phyloP scores from a whole-genome alignment of 2,329 filamentous ascomycete species.

The Thelonectria olida region DNA sequence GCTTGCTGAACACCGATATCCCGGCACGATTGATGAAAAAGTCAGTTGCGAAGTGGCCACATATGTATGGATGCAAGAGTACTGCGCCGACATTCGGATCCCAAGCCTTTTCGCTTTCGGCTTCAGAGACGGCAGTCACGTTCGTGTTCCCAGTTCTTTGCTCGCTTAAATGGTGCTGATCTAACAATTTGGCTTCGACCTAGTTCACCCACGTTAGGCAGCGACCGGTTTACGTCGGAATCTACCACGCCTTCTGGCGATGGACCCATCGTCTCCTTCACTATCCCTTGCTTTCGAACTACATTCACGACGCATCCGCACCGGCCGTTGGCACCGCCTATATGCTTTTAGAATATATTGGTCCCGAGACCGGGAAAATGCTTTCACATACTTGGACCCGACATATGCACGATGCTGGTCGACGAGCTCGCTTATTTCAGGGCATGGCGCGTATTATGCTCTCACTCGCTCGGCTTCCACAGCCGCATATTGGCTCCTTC shows the following conservation, averaged over 20 bases:
- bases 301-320: constrained; percentile 3
- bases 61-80: constrained; percentile 45
- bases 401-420: constrained; percentile 9
- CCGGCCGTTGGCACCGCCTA: constrained; percentile 20
- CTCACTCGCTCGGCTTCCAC: constrained; percentile 28
- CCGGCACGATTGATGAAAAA: constrained; percentile 46
- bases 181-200: background rate
- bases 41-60: constrained; percentile 44
- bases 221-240: constrained; percentile 2
- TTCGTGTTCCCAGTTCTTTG: constrained; percentile 16
- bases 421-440: constrained; percentile 21
- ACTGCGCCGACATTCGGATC: constrained; percentile 41
- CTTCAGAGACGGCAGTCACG: constrained; percentile 23
- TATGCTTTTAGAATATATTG: constrained; percentile 30
- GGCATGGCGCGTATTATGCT: constrained; percentile 35
- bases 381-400: constrained; percentile 28
- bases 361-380: constrained; percentile 26
- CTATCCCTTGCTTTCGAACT: constrained; percentile 28
- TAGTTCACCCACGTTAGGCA: constrained; percentile 28
- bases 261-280: constrained; percentile 17
- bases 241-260: constrained; percentile 6
- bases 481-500: constrained; percentile 34
- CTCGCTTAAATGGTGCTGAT: background rate
- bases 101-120: constrained; percentile 35
- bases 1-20: constrained; percentile 26